Conservation (phyloP, 768 basidiomycete genomes). For the Ephemerocybe angulata region DNA sequence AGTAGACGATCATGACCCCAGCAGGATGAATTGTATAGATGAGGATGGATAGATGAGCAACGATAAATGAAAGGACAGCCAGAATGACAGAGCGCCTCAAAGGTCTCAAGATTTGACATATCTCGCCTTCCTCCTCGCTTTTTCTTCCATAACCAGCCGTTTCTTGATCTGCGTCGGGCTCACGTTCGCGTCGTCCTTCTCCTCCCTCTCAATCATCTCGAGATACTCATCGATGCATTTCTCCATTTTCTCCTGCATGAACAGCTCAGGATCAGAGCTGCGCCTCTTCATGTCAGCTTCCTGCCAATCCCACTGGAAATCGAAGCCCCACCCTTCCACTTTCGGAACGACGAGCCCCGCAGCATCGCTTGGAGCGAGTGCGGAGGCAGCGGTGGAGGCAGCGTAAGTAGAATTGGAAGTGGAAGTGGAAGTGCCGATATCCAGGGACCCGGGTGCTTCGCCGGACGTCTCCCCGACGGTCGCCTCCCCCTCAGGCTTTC, state of each 20-base stretch:
- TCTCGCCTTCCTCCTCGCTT: conserved; percentile 34
- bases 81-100: too few species aligned
- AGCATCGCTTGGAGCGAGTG: too few species aligned
- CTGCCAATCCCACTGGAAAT: conserved; percentile 63
- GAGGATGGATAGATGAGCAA: too few species aligned
- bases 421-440: too few species aligned
- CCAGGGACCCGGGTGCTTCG: too few species aligned
- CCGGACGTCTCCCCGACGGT: too few species aligned
- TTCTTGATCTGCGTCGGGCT: conserved; percentile 76
- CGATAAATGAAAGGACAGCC: too few species aligned
- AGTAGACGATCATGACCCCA: too few species aligned
- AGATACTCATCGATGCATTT: conserved; percentile 58
- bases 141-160: conserved; percentile 37
- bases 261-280: conserved; percentile 21
- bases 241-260: conserved; percentile 68
- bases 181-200: conserved; percentile 50
- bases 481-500: too few species aligned
- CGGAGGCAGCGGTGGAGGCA: too few species aligned
- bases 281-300: not conserved
- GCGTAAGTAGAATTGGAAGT: too few species aligned
- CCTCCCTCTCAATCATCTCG: conserved; percentile 41
- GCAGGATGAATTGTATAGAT: too few species aligned
- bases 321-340: conserved; percentile 79
- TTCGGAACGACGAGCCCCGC: not conserved
- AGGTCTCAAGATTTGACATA: not conserved